Base-by-base conservation (phyloP, 108 stramenopile species). In the Heterococcus sp. region DNA sequence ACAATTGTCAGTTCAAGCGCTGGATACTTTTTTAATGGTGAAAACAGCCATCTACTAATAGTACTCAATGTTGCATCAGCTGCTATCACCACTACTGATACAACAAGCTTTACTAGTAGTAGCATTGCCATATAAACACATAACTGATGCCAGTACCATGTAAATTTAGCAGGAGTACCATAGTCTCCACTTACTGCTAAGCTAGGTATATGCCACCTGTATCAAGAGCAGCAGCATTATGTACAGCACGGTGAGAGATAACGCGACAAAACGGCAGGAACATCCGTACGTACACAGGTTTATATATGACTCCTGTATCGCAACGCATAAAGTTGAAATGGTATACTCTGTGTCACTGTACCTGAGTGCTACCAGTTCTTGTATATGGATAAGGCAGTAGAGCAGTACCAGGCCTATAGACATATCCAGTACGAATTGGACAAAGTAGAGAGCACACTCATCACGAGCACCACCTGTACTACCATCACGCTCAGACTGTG, bases 361-460 rank as follows among this genome's bases (percentile, higher is more conserved):
- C 46, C 46, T 58, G 8, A 14, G 14, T 58, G 46, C 46, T 21
- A 58, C 14, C 46, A 8, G 21, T 58, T 80, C 78, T 38, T 80
- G 78, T 11, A 69, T 71, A 14, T 65, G 40, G 0, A 80, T 65
- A 37, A 80, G 65, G 78, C 68, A 68, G 71, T 72, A 80, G 32
- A 80, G 46, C 71, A 80, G 38, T 64, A 80, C 71, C 29, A 71
- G 72, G 31, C 78, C 78, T 37, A 80, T 63, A 28, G 39, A 37
- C 27, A 72, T 72, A 21, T 80, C 78, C 32, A 80, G 40, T 14
- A 63, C 71, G 37, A 80, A 80, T 26, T 80, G 71, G 1, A 80
- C 63, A 31, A 80, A 80, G 39, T 80, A 80, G 71, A 80, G 71
- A 37, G 78, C 78, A 36, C 78, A 80, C 29, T 68, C 78, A 35